Evolutionary conservation across 2,329 filamentous ascomycete species (phyloP), one percentile per base, ranked within the genome.

Genomic region (Fusarium napiforme): DNA sequence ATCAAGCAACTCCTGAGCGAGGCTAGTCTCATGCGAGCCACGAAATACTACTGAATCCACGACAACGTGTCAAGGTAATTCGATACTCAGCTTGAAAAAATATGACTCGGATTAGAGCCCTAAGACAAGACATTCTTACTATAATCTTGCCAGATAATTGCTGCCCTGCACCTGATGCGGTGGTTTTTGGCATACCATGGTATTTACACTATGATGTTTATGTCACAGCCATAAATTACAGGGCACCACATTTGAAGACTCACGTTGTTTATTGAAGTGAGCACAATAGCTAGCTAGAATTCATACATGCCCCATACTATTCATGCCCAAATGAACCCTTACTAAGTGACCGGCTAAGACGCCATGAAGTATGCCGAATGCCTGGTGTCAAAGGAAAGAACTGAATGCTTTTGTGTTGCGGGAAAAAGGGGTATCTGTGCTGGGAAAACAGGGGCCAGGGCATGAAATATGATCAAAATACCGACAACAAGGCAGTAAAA

Each of bases 371-470:
- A 23, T 46, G 46, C 28, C 26, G 59, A 63, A 47, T 26, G 28
- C 26, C 16, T 43, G n/a, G 32, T 43, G 37, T 39, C 47, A 59
- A 46, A 40, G n/a, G 46, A 55, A 58, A 53, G 46, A 67, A 46
- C 30, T 32, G 40, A 53, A 39, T 30, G 23, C 43, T 34, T 30
- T 15, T 23, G 34, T 46, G 30, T 45, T 40, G 18, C 23, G 52
- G n/a, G 49, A 21, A 45, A 60, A 58, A 40, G 21, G 62, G 62
- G 71, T 68, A 74, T 73, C 40, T 71, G 63, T 70, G 46, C 58
- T 64, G 47, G 40, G 66, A 19, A 40, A 61, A 58, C 47, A 23
- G 52, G 49, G 58, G 39, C 36, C 39, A 46, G 46, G 50, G 50
- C 58, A 64, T 58, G 63, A 23, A 36, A 49, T 21, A 42, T 21